Conservation (phyloP, 768 basidiomycete genomes). For the Mycena capillaripes region DNA sequence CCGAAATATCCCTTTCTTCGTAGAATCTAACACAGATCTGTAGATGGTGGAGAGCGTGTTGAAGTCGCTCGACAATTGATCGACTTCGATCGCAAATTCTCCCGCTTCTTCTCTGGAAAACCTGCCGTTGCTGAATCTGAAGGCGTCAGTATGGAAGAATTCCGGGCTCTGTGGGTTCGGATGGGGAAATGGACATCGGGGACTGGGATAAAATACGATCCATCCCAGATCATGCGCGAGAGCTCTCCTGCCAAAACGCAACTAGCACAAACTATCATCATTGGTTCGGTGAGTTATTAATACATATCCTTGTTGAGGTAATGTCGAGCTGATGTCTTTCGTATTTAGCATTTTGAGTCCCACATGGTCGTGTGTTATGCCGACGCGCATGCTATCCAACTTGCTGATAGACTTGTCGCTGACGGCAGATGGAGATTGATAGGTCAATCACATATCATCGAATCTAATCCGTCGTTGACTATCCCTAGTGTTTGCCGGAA, state of each 20-base stretch:
- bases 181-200: slow-evolving; percentile 37
- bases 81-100: slow-evolving; percentile 55
- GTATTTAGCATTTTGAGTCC: slow-evolving; percentile 36
- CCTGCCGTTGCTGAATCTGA: slow-evolving; percentile 32
- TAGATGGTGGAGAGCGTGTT: slow-evolving; percentile 49
- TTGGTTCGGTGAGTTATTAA: slow-evolving; percentile 26
- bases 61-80: slow-evolving; percentile 55
- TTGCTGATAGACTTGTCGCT: slow-evolving; percentile 30
- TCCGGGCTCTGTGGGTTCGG: slow-evolving; percentile 33
- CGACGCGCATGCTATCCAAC: slow-evolving; percentile 30
- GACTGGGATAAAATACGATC: slow-evolving; percentile 25
- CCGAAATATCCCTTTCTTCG: background rate
- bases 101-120: slow-evolving; percentile 50
- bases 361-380: slow-evolving; percentile 35
- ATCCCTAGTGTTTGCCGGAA: slow-evolving; percentile 26
- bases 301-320: no score
- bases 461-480: background rate
- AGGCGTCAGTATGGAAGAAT: slow-evolving; percentile 35
- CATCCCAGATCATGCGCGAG: slow-evolving; percentile 28
- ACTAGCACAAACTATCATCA: slow-evolving; percentile 24
- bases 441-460: background rate
- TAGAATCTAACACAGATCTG: background rate
- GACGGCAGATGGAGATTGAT: slow-evolving; percentile 36
- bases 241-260: slow-evolving; percentile 5
- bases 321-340: background rate